phyloP scores from a whole-genome alignment of 2,329 filamentous ascomycete genomes.

The Apiospora aurea region DNA sequence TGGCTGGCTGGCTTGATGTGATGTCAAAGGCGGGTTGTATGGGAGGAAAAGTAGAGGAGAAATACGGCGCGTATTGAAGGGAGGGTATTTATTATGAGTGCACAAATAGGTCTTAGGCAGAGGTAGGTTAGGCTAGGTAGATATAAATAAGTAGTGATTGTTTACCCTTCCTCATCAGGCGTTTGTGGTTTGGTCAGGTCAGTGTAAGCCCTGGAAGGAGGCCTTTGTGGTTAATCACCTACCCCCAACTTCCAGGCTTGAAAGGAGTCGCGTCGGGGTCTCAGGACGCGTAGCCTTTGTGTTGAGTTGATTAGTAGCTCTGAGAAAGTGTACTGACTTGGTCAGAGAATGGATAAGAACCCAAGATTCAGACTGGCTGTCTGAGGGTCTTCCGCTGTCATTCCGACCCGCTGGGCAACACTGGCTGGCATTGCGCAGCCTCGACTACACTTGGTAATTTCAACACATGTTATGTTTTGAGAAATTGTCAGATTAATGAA shows the following conservation, averaged over 20 bases:
- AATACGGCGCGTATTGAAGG: no score
- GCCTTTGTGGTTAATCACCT: not conserved
- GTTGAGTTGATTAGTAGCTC: not conserved
- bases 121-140: not conserved
- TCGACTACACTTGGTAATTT: not conserved
- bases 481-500: not conserved
- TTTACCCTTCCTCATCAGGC: not conserved
- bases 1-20: not conserved
- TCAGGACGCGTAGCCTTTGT: not conserved
- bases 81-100: not conserved
- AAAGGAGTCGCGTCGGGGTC: constrained; percentile 2
- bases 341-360: not conserved
- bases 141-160: no score
- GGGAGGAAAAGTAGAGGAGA: not conserved
- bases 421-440: not conserved
- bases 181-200: not conserved
- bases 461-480: not conserved
- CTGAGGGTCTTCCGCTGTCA: not conserved
- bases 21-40: not conserved
- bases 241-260: not conserved
- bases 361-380: not conserved
- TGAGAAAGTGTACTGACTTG: not conserved
- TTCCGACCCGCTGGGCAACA: not conserved
- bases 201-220: not conserved
- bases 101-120: not conserved